Conservation (phyloP, 2,329 filamentous ascomycete genomes). For the Aspergillus fumigatiaffinis region DNA sequence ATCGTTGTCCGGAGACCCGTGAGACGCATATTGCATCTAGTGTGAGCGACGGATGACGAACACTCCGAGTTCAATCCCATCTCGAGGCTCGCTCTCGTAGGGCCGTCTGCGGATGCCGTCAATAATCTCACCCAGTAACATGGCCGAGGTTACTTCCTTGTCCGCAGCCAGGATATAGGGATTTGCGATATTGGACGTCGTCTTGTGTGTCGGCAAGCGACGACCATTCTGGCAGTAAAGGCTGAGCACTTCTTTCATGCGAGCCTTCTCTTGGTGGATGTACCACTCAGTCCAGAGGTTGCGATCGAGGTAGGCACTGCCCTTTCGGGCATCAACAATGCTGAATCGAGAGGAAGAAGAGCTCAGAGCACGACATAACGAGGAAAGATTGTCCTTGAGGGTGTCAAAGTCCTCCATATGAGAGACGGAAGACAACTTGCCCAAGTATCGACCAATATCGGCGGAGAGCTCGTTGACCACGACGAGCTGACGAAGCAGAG, state of each 20-base stretch:
- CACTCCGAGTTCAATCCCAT: constrained; percentile 45
- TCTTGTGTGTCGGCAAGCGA: constrained; percentile 28
- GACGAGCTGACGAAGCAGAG: constrained; percentile 55
- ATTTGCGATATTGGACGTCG: constrained; percentile 19
- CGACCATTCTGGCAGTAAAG: constrained; percentile 40
- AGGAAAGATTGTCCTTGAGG: constrained; percentile 41
- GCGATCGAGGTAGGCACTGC: constrained; percentile 49
- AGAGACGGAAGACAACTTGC: constrained; percentile 51
- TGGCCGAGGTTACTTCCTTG: constrained; percentile 50
- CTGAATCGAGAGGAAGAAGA: constrained; percentile 38
- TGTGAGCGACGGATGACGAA: constrained; percentile 47
- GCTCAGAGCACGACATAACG: constrained; percentile 39
- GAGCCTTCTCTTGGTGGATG: constrained; percentile 60
- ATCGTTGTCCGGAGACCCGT: neutral
- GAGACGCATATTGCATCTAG: constrained; percentile 10
- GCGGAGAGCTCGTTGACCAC: constrained; percentile 57
- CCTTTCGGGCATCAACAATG: constrained; percentile 49
- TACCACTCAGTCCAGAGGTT: constrained; percentile 61
- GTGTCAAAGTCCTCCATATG: constrained; percentile 54
- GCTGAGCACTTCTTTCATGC: constrained; percentile 50
- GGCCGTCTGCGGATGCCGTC: constrained; percentile 53
- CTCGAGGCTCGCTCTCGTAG: constrained; percentile 45
- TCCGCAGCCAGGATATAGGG: constrained; percentile 27
- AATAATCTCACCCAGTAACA: constrained; percentile 56
- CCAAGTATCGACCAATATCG: constrained; percentile 52